Evolutionary conservation across 805 yeast species (phyloP), one percentile per base, ranked within the genome.

Genomic region (Saccharomycopsis amapae): DNA sequence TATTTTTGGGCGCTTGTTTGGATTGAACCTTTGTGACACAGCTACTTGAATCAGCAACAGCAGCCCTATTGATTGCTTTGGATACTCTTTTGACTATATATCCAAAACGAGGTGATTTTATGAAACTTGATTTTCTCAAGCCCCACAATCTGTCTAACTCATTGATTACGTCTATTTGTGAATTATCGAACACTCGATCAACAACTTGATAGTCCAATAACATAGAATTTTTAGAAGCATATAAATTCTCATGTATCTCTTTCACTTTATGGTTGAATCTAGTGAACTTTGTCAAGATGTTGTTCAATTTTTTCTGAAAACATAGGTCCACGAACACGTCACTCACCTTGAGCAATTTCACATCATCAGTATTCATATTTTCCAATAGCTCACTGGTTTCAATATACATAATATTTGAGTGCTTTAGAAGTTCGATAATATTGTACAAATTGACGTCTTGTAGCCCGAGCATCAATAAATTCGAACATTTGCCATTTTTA

Each of bases 401-500:
- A 4, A 40, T 25, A 30, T 40, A 40, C 3, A 40, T 32, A 15
- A 40, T 13, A 20, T 40, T 40, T 18, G 43, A 40, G 22, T 22
- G 17, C 15, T 40, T 30, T n/a, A n/a, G n/a, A n/a, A n/a, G n/a
- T n/a, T n/a, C n/a, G 20, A 40, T 22, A 18, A 40, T 7, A 19
- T 40, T 13, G 18, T 20, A 18, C 22, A 34, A 18, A 18, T 34
- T n/a, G 35, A 18, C 17, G 17, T 6, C 17, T n/a, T 10, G n/a
- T 10, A 38, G 9, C 9, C 31, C n/a, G 15, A 38, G 5, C n/a
- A 19, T 26, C n/a, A 40, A 20, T 23, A 40, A 19, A 30, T 40
- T 40, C n/a, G 25, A 9, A 15, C 28, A 40, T 40, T 40, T 40
- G 10, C 26, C 26, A 40, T 30, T 25, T 31, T 40, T 40, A 9